Conservation (phyloP, 306 rosid genomes). For the Glycine latifolia region DNA sequence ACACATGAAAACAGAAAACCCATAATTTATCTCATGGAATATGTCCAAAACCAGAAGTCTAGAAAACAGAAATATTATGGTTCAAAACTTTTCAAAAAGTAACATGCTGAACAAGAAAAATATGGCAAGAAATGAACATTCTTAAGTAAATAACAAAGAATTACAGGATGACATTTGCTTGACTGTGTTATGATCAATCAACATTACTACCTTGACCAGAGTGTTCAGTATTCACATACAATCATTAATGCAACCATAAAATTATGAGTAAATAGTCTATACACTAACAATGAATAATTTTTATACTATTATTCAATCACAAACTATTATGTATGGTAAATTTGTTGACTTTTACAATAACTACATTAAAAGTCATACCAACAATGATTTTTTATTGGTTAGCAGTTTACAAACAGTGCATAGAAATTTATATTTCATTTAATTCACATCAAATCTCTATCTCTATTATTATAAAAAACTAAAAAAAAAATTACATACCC, state of each 20-base stretch:
- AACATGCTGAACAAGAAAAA: slow-evolving; percentile 9
- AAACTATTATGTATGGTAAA: too few species aligned
- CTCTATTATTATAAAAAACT: too few species aligned
- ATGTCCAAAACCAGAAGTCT: slow-evolving; percentile 3
- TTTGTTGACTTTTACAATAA: too few species aligned
- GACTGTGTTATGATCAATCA: slow-evolving; percentile 14
- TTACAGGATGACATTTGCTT: slow-evolving; percentile 3
- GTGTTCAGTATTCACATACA: slow-evolving; percentile 6
- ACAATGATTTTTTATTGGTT: too few species aligned
- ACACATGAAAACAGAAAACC: slow-evolving; percentile 4
- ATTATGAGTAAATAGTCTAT: too few species aligned
- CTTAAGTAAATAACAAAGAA: slow-evolving; percentile 9
- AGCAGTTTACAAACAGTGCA: too few species aligned
- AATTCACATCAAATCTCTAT: too few species aligned
- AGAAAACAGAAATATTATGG: slow-evolving; percentile 28
- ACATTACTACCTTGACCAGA: slow-evolving; percentile 7
- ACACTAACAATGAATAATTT: too few species aligned
- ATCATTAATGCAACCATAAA: background rate
- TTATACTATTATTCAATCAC: too few species aligned
- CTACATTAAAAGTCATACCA: too few species aligned
- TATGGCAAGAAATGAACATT: background rate
- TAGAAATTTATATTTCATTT: too few species aligned
- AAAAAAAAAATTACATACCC: too few species aligned
- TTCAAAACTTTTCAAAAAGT: background rate
- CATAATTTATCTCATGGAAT: background rate